These are phyloP conservation scores for Dorcoceras hygrometricum DNA, from an alignment of 257 asterid species.

Conservation along the genomic window DNA sequence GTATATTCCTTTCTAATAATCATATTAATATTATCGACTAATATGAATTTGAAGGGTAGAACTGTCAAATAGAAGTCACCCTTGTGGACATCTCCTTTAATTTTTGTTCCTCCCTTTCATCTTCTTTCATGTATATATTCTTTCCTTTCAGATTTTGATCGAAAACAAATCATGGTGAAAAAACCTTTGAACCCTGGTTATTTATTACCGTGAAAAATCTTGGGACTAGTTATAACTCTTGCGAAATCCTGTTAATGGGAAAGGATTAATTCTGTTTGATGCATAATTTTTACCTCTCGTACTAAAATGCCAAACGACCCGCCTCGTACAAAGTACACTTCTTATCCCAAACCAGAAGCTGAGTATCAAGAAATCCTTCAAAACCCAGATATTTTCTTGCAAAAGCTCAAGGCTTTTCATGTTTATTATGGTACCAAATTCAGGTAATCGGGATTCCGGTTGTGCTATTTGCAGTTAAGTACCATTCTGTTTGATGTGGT, in stretches of 20 bases:
- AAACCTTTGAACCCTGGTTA: neutral
- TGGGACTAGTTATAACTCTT: conserved; percentile 18
- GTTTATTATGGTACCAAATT: conserved; percentile 43
- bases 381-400: conserved; percentile 58
- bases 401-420: conserved; percentile 67
- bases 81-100: too few relatives aligned
- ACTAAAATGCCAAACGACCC: conserved; percentile 57
- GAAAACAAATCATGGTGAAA: neutral
- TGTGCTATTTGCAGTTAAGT: neutral
- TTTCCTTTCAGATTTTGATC: too few relatives aligned
- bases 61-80: too few relatives aligned
- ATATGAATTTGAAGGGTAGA: too few relatives aligned
- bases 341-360: conserved; percentile 83
- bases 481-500: neutral
- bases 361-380: conserved; percentile 68
- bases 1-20: too few relatives aligned
- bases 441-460: conserved; percentile 30
- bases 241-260: conserved; percentile 22
- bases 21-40: too few relatives aligned
- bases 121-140: too few relatives aligned
- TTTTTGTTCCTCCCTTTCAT: too few relatives aligned
- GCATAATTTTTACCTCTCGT: conserved; percentile 30
- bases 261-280: conserved; percentile 23
- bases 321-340: conserved; percentile 34
- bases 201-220: conserved; percentile 7